Conservation (phyloP, 306 rosid genomes). For the Mimosa bimucronata region DNA sequence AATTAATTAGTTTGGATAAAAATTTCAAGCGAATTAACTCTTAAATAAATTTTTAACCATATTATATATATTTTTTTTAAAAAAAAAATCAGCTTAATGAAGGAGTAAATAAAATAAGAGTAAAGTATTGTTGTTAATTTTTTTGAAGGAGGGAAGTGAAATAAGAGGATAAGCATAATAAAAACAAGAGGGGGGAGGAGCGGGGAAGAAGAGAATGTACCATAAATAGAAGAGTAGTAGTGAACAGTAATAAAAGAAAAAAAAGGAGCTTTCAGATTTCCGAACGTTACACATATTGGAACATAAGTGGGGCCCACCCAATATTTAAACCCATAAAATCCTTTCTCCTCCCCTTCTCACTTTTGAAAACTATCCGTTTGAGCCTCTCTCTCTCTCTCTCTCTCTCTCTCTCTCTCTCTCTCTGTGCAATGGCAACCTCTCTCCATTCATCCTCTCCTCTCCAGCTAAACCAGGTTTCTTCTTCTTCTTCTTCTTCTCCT, state of each 20-base stretch:
- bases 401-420: too few species aligned
- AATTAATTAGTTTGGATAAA: too few species aligned
- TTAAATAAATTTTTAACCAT: too few species aligned
- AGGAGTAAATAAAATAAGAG: too few species aligned
- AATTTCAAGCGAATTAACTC: too few species aligned
- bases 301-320: background rate
- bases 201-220: background rate
- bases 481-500: conserved; percentile 58
- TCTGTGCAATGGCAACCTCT: conserved; percentile 55
- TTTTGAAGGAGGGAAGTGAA: too few species aligned
- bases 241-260: background rate
- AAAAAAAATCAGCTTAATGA: too few species aligned
- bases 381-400: background rate
- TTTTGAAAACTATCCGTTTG: conserved; percentile 84
- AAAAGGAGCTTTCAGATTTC: conserved; percentile 27
- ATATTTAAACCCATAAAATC: conserved; percentile 32
- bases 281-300: conserved; percentile 51
- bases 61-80: too few species aligned
- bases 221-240: too few species aligned
- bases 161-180: too few species aligned
- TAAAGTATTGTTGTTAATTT: too few species aligned
- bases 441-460: conserved; percentile 53
- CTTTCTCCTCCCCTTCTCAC: conserved; percentile 18
- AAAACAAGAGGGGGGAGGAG: background rate
- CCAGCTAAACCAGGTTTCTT: conserved; percentile 54